These are phyloP conservation scores for Botrytis porri DNA, from an alignment of 2,329 filamentous ascomycete species.

Conservation along the genomic window DNA sequence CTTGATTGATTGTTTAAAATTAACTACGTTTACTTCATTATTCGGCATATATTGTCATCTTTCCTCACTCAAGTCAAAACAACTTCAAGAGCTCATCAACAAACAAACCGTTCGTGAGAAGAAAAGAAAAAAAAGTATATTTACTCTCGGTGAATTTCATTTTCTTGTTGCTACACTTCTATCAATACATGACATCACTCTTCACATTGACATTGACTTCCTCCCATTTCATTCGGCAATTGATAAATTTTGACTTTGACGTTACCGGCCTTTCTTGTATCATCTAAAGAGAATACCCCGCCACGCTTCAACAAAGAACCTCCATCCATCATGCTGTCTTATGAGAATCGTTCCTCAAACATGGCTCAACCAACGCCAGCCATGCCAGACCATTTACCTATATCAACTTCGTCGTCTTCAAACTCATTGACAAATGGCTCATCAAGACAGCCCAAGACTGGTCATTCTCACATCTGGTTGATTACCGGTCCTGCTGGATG, in stretches of 20 bases:
- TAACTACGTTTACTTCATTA: neutral
- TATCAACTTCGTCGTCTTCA: slow-evolving; percentile 23
- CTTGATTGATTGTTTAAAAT: neutral
- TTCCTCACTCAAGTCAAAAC: neutral
- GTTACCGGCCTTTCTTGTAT: slow-evolving; percentile 3
- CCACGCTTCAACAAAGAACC: neutral
- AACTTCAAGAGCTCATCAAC: neutral
- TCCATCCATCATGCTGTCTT: slow-evolving; percentile 33
- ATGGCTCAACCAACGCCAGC: slow-evolving; percentile 31
- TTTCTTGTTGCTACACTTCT: slow-evolving; percentile 7
- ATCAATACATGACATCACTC: slow-evolving; percentile 2
- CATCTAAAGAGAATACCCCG: neutral
- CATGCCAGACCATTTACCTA: slow-evolving; percentile 32
- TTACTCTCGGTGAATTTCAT: neutral
- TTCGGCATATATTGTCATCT: neutral
- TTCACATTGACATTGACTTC: neutral
- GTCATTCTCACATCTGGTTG: slow-evolving; percentile 70
- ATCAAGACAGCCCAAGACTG: slow-evolving; percentile 26
- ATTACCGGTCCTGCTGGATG: slow-evolving; percentile 77
- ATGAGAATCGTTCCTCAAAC: slow-evolving; percentile 31
- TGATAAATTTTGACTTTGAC: neutral
- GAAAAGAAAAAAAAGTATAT: neutral
- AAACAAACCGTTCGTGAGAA: neutral
- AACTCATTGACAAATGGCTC: slow-evolving; percentile 26
- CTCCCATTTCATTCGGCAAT: neutral